Base-by-base conservation (phyloP, 208 protist genomes). In the Trichomonas gallinae region DNA sequence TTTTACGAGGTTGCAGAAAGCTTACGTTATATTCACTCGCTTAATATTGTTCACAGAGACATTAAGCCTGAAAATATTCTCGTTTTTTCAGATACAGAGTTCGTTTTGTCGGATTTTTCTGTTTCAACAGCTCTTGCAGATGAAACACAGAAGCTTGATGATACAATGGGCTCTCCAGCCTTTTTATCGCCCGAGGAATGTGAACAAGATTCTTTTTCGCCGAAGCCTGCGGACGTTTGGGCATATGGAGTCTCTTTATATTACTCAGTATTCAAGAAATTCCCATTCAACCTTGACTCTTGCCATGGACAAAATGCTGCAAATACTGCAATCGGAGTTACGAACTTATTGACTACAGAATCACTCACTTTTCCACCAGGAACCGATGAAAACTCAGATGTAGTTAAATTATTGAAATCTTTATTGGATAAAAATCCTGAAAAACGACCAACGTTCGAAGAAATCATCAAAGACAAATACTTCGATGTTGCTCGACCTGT, bases 101-200 rank as follows among this genome's bases (percentile, higher is more conserved):
- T 93, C 51, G 45, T 48, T 17, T 40, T 93, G 51, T 51, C 44
- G 0, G 87, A 93, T 93, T 93, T 93, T 38, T 93, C 87, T 34
- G 87, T 93, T n/a, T 93, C 87, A 9, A 51, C 87, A 38, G 45
- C 11, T 49, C n/a, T 93, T 51, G 0, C 11, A 40, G 15, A 42
- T 4, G 44, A 48, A 8, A 31, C 48, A 34, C n/a, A 93, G 46
- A 48, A 93, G 36, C 44, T 93, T 34, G 17, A 23, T 17, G 87
- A 93, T 51, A 93, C 87, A 31, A 23, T 42, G 26, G 87, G 87
- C 15, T 93, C 87, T 17, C 87, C 87, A 38, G 87, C 87, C 4
- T 93, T 93, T 38, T 31, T 93, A 11, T 93, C 87, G 0, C 87
- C 87, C 15, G 87, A 93, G 51, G 87, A 93, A 93, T 93, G 87